These are phyloP conservation scores for Hypoxylon sp. DNA, from an alignment of 2,329 filamentous ascomycete genomes.

Conservation along the genomic window DNA sequence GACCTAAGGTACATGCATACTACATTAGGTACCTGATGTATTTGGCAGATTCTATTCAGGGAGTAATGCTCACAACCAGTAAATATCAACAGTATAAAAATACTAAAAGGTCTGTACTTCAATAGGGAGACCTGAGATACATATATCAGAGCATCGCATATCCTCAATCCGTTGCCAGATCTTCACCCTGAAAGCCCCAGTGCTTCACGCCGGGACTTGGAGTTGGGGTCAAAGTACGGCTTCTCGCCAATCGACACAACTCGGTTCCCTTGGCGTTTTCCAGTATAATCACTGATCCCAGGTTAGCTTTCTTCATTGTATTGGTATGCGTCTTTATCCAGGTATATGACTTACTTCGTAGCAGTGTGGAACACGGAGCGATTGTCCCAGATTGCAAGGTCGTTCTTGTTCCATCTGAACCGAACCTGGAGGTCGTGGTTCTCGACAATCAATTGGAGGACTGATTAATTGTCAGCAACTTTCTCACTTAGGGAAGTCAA, in stretches of 20 bases:
- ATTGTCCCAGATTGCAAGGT: conserved; percentile 77
- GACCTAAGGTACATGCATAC: too few relatives aligned
- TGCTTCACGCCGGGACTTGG: conserved; percentile 59
- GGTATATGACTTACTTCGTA: conserved; percentile 53
- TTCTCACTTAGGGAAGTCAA: conserved; percentile 54
- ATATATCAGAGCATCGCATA: neutral
- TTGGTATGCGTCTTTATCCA: conserved; percentile 66
- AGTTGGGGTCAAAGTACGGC: conserved; percentile 63
- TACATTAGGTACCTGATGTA: too few relatives aligned
- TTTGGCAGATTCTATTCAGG: too few relatives aligned
- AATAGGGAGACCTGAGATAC: neutral
- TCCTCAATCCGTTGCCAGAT: neutral
- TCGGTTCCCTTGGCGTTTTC: conserved; percentile 61
- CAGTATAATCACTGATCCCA: conserved; percentile 65
- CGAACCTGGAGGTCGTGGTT: conserved; percentile 72
- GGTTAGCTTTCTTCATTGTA: conserved; percentile 16
- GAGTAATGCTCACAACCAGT: too few relatives aligned
- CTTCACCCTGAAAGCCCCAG: conserved; percentile 45
- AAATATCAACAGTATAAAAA: neutral
- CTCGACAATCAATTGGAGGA: conserved; percentile 65
- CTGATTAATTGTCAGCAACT: conserved; percentile 21
- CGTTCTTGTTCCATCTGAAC: conserved; percentile 67
- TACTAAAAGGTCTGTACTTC: neutral
- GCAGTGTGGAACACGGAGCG: conserved; percentile 65
- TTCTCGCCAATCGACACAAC: conserved; percentile 64